These are phyloP conservation scores for Elymus sibiricus DNA, from an alignment of 176 grass and related monocot species.

Conservation along the genomic window DNA sequence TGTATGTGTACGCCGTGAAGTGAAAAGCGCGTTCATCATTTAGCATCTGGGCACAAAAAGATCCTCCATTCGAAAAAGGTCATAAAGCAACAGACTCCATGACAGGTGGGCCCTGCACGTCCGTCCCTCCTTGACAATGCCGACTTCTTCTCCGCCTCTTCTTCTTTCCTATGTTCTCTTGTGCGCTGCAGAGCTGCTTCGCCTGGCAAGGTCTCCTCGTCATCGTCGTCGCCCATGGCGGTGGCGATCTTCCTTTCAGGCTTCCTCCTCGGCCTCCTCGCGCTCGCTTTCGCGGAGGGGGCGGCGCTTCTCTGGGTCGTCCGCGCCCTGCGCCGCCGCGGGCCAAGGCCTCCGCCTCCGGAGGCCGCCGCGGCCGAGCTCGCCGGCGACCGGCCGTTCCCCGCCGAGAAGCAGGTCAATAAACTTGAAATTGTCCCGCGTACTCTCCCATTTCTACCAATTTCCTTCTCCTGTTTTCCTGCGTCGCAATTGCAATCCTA, in stretches of 20 bases:
- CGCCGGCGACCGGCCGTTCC: neutral
- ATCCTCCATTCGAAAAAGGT: no score
- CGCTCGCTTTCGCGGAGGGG: conserved; percentile 22
- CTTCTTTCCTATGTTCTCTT: neutral
- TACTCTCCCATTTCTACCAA: no score
- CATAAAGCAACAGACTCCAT: neutral
- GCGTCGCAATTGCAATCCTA: neutral
- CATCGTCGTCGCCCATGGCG: conserved; percentile 23
- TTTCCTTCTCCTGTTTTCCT: neutral
- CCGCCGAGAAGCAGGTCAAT: neutral
- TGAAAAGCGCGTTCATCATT: no score
- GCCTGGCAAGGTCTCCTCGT: neutral
- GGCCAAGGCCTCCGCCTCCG: neutral
- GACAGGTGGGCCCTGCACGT: neutral
- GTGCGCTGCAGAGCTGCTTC: neutral
- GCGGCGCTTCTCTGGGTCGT: conserved; percentile 30
- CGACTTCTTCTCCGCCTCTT: neutral
- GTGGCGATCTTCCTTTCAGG: conserved; percentile 13
- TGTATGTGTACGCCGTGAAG: no score
- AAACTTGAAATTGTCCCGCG: neutral
- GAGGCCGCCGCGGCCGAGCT: neutral
- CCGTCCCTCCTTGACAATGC: neutral
- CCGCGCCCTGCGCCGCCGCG: neutral
- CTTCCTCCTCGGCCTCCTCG: conserved; percentile 35
- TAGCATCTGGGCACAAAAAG: no score